Conservation (phyloP, 805 yeast genomes). For the Jamesozyma spencerorum region DNA sequence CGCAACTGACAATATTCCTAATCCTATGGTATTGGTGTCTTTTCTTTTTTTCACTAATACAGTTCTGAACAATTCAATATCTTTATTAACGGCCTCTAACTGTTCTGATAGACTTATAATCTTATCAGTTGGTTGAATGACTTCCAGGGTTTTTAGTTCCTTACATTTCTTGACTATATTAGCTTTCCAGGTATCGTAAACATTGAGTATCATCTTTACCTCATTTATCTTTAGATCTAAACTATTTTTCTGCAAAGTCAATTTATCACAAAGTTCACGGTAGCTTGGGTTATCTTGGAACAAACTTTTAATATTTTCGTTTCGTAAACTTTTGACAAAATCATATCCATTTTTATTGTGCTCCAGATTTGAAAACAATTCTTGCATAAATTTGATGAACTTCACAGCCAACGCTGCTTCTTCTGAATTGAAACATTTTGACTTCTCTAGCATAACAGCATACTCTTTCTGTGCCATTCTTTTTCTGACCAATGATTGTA, state of each 20-base stretch:
- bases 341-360: constrained; percentile 63
- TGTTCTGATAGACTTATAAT: background rate
- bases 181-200: background rate
- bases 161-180: background rate
- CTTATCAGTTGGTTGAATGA: background rate
- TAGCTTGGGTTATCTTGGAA: constrained; percentile 11
- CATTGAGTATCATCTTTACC: background rate
- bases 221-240: constrained; percentile 1
- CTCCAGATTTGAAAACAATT: constrained; percentile 61
- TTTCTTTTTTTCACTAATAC: background rate
- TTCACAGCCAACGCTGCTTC: constrained; percentile 3
- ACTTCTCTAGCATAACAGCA: constrained; percentile 2
- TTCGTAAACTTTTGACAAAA: constrained; percentile 17
- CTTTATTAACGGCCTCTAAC: background rate
- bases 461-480: constrained; percentile 57
- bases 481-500: constrained; percentile 67
- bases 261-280: constrained; percentile 34
- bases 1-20: constrained; percentile 1
- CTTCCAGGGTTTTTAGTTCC: background rate
- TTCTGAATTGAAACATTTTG: constrained; percentile 18
- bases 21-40: background rate
- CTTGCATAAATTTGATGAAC: constrained; percentile 39
- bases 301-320: background rate
- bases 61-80: background rate
- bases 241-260: background rate